These are phyloP conservation scores for Rosa rugosa DNA, from an alignment of 306 rosid genomes.

Conservation along the genomic window DNA sequence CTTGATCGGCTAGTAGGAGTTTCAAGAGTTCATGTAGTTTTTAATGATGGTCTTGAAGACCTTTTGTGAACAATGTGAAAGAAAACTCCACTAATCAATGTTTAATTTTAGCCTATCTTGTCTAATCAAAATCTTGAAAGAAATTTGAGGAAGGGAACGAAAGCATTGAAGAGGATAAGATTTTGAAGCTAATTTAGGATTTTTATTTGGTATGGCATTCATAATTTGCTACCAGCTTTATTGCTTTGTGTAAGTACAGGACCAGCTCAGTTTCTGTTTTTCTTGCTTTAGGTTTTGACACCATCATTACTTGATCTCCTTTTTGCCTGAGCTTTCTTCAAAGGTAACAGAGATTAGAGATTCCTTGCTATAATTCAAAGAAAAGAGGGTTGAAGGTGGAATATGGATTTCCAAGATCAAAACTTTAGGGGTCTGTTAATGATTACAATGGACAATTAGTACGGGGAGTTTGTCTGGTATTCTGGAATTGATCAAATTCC, in stretches of 20 bases:
- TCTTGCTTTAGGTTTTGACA: slow-evolving; percentile 43
- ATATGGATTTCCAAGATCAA: slow-evolving; percentile 44
- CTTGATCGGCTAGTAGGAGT: slow-evolving; percentile 3
- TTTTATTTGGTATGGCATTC: slow-evolving; percentile 32
- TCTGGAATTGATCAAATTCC: slow-evolving; percentile 24
- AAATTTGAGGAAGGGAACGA: slow-evolving; percentile 23
- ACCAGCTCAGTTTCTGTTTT: slow-evolving; percentile 34
- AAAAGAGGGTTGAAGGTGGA: slow-evolving; percentile 31
- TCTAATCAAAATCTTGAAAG: slow-evolving; percentile 14
- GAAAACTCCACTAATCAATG: slow-evolving; percentile 18
- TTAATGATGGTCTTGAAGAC: slow-evolving; percentile 26
- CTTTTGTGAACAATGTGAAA: slow-evolving; percentile 5
- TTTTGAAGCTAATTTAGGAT: slow-evolving; percentile 33
- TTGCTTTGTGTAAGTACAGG: slow-evolving; percentile 29
- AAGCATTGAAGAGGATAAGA: slow-evolving; percentile 25
- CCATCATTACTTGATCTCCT: slow-evolving; percentile 45
- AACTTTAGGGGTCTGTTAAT: slow-evolving; percentile 41
- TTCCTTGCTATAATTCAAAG: slow-evolving; percentile 45
- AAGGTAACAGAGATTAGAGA: slow-evolving; percentile 58
- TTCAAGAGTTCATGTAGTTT: slow-evolving; percentile 14
- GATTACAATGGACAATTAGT: slow-evolving; percentile 29
- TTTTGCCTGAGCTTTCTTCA: slow-evolving; percentile 46
- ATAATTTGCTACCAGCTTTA: slow-evolving; percentile 35
- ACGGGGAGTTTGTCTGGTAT: slow-evolving; percentile 38
- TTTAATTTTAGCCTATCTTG: slow-evolving; percentile 7